phyloP scores from a whole-genome alignment of 192 early-diverging fungal species.

The Podochytrium sp. region DNA sequence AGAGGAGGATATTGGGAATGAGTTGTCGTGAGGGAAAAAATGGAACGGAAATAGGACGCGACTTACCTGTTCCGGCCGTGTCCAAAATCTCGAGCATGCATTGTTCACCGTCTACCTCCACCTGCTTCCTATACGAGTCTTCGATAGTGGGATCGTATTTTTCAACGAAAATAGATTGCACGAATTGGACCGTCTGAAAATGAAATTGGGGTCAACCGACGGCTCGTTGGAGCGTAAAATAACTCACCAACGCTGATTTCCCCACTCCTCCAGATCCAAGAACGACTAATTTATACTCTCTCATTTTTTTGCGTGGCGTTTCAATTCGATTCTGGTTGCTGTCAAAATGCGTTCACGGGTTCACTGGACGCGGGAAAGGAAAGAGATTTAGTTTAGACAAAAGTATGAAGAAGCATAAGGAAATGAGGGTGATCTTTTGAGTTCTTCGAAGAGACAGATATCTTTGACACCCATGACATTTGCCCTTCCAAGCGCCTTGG shows the following conservation, averaged over 20 bases:
- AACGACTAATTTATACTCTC: constrained; percentile 95
- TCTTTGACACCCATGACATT: too few species aligned
- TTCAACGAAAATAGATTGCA: constrained; percentile 76
- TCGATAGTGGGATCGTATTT: constrained; percentile 99
- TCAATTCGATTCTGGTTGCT: too few species aligned
- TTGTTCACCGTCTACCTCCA: constrained; percentile 94
- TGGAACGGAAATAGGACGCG: neutral
- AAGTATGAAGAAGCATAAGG: too few species aligned
- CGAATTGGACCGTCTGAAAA: constrained; percentile 64
- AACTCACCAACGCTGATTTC: constrained; percentile 76
- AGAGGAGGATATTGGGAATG: too few species aligned
- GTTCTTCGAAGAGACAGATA: too few species aligned
- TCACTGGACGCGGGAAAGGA: too few species aligned
- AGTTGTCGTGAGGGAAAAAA: neutral
- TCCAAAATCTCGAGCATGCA: constrained; percentile 97
- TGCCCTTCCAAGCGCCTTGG: too few species aligned
- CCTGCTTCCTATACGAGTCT: constrained; percentile 97
- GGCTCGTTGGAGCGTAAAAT: neutral
- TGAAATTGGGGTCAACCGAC: neutral
- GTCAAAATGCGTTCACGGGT: too few species aligned
- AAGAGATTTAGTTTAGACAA: too few species aligned
- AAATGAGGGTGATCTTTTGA: too few species aligned
- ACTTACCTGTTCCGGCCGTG: constrained; percentile 81
- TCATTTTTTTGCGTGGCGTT: constrained; percentile 60
- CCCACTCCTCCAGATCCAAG: constrained; percentile 93